Conservation (phyloP, 1,139 yeast species). For the Pichia sp. region DNA sequence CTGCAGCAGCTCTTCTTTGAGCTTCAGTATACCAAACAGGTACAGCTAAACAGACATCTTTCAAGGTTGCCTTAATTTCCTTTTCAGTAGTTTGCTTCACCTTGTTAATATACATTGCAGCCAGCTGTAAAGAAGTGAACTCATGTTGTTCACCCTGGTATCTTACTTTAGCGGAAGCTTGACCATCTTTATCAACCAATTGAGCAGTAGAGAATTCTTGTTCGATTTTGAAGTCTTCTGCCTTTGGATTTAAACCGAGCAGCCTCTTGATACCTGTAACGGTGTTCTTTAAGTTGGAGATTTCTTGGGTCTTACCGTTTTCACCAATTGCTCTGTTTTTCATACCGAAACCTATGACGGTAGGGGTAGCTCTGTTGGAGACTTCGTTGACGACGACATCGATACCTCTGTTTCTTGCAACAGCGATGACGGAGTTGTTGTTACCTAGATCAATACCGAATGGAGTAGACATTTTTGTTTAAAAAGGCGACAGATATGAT, state of each 20-base stretch:
- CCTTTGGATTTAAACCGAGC: constrained; percentile 66
- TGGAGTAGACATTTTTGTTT: constrained; percentile 64
- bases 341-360: constrained; percentile 86
- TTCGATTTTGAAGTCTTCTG: constrained; percentile 76
- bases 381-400: constrained; percentile 98
- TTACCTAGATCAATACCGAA: constrained; percentile 99
- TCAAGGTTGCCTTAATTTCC: constrained; percentile 76
- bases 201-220: constrained; percentile 64
- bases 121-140: constrained; percentile 81
- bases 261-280: constrained; percentile 91
- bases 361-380: constrained; percentile 93
- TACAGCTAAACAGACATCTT: constrained; percentile 88
- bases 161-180: constrained; percentile 78
- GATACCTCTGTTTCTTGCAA: constrained; percentile 97
- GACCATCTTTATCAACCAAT: constrained; percentile 64
- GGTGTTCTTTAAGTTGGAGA: constrained; percentile 92
- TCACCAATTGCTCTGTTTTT: constrained; percentile 93
- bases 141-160: constrained; percentile 72
- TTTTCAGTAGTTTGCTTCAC: constrained; percentile 70
- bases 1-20: constrained; percentile 95
- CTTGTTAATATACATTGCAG: constrained; percentile 93
- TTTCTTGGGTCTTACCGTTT: constrained; percentile 91
- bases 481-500: too few relatives aligned
- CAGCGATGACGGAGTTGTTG: constrained; percentile 87
- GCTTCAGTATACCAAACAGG: constrained; percentile 97